Evolutionary conservation across 2,329 filamentous ascomycete genomes (phyloP), one percentile per base, ranked within the genome.

Genomic region (Pleomassaria siparia): DNA sequence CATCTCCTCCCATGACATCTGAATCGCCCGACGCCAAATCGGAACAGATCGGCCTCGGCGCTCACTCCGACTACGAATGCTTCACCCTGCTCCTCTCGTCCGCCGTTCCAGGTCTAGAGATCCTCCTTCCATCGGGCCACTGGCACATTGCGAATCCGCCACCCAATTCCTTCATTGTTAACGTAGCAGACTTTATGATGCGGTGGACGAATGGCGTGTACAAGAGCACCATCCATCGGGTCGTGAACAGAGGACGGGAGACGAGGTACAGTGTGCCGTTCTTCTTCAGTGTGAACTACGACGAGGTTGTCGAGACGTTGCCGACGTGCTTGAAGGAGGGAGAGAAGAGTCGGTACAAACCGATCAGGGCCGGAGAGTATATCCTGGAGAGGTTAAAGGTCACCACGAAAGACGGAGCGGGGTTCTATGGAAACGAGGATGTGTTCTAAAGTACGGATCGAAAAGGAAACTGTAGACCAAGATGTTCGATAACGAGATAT

Each of bases 171-270:
- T 70, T 79, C 37, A 75, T 80, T 13, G 74, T 80, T n/a, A 80
- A 80, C 43, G 74, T 80, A 15, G 78, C 72, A 5, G 76, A 80
- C 54, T 77, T 74, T 44, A 59, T 80, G 51, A 76, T 77, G 70
- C 70, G 77, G 13, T 76, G 75, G 64, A 79, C 76, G 1, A 80
- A 80, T 45, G 77, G 75, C 15, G 47, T 63, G 37, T 80, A 77
- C 46, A 69, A 76, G 44, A 76, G 72, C 36, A 79, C 75, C 0
- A 70, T 80, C n/a, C 78, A 79, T 50, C 62, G 76, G 2, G 76
- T 74, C 1, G 69, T 75, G 26, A 80, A 79, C 41, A 52, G 61
- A 20, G 55, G 57, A 7, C 66, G 59, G 0, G 58, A 63, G 15
- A 72, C 75, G 47, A 62, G 76, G 10, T 67, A 77, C 44, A 75